phyloP scores from a whole-genome alignment of 169 alveolate species.

The Perkinsus olseni region DNA sequence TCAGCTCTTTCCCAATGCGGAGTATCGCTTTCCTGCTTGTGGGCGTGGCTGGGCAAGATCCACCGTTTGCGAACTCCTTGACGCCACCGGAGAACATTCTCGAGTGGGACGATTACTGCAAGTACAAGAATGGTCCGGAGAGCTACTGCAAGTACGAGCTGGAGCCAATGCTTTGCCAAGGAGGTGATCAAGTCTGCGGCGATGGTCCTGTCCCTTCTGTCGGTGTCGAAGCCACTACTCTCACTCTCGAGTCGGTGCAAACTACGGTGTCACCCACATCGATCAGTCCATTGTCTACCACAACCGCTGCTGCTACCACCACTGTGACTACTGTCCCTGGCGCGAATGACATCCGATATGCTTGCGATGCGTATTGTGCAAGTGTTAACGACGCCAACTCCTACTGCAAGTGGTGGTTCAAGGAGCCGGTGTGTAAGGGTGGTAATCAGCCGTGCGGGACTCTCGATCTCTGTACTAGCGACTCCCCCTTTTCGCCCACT shows the following conservation, averaged over 20 bases:
- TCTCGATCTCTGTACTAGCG: not conserved
- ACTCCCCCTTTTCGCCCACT: not conserved
- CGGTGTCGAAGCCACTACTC: not conserved
- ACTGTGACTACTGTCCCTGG: not conserved
- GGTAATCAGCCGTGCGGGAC: not conserved
- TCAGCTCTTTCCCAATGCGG: not conserved
- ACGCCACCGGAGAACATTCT: not conserved
- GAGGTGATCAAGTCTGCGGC: not conserved
- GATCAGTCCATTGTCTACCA: not conserved
- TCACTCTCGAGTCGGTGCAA: not conserved
- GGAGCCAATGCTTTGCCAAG: not conserved
- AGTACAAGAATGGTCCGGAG: not conserved
- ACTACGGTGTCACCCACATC: not conserved
- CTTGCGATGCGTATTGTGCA: not conserved
- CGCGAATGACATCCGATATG: not conserved
- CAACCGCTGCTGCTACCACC: not conserved
- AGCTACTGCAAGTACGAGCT: not conserved
- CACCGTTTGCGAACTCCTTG: not conserved
- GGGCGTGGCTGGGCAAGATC: not conserved
- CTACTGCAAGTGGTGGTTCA: not conserved
- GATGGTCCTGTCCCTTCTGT: not conserved
- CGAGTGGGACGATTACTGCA: not conserved
- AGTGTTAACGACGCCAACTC: not conserved
- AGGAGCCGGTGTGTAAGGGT: not conserved
- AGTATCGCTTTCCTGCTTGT: not conserved